Base-by-base conservation (phyloP, 257 asterid genomes). In the Scutellaria minor region DNA sequence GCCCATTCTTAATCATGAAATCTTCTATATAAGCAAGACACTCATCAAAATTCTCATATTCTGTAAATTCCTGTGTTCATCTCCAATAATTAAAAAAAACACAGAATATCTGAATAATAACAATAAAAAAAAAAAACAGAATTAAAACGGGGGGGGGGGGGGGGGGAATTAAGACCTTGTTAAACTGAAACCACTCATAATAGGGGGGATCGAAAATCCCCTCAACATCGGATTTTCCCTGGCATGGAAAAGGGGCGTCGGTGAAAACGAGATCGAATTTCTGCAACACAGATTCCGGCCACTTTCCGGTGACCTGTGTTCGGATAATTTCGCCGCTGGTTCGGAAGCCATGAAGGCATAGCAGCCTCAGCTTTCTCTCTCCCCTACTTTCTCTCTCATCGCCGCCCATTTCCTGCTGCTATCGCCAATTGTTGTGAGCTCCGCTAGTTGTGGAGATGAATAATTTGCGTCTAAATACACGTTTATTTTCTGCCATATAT, bases 141-240 rank as follows among this genome's bases (percentile, higher is more conserved):
- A n/a, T n/a, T n/a, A n/a, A n/a, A n/a, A n/a, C n/a, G n/a, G n/a
- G n/a, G n/a, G n/a, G n/a, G n/a, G n/a, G 46, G 45, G 13, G 22
- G 6, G 50, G 46, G 45, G 13, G 22, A 37, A 37, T 2, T 9
- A 54, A 0, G 6, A 90, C 98, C 96, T 94, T 87, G 73, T 91
- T 89, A 81, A 87, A 91, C 70, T 89, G 99, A 75, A 94, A 91
- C 99, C 98, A 94, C 79, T 94, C 97, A 50, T 88, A 94, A 81
- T 89, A 94, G 2, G 99, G 99, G 78, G 99, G 99, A 75, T 94
- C 97, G 24, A 94, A 94, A 4, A 88, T 87, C 2, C 96, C 98
- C 68, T 94, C 97, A 27, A 94, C 98, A 0, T 89, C 98, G 4
- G 97, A 91, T 87, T 89, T 91, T 0, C 97, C 98, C 20, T 47